These are phyloP conservation scores for Melanogaster broomeanus DNA, from an alignment of 768 basidiomycete genomes.

Conservation along the genomic window DNA sequence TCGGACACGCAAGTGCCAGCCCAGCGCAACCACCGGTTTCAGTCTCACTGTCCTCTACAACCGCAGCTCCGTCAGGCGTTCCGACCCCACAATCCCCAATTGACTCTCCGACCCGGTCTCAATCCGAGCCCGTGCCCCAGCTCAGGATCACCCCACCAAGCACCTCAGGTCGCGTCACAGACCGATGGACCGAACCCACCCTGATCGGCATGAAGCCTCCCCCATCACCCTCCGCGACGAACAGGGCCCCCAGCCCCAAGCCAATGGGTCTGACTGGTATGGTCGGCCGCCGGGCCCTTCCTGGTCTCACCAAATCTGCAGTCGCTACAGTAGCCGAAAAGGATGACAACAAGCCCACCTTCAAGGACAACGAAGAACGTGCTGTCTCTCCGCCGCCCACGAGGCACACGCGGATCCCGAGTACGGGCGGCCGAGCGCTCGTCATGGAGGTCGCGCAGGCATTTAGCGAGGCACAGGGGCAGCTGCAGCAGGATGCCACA, in stretches of 20 bases:
- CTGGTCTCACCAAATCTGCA: constrained; percentile 35
- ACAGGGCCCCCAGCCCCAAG: constrained; percentile 9
- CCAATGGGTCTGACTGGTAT: constrained; percentile 23
- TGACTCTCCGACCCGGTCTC: background rate
- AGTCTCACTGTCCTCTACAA: background rate
- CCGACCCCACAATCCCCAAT: background rate
- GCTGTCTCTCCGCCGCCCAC: constrained; percentile 34
- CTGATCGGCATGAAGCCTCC: constrained; percentile 34
- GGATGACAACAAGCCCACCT: constrained; percentile 3
- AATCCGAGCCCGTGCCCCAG: background rate
- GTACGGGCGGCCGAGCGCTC: constrained; percentile 66
- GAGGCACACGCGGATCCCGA: constrained; percentile 60
- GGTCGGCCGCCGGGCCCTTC: constrained; percentile 43
- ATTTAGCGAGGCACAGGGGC: constrained; percentile 39
- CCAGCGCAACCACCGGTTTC: constrained; percentile 1
- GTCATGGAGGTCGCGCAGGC: constrained; percentile 81
- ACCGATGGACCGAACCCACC: constrained; percentile 35
- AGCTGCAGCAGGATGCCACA: constrained; percentile 11
- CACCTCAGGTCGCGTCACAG: constrained; percentile 22
- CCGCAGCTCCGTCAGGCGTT: background rate
- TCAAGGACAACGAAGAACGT: constrained; percentile 22
- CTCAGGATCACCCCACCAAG: constrained; percentile 7
- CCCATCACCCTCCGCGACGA: background rate
- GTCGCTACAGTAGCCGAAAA: constrained; percentile 1
- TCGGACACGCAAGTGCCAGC: background rate